Evolutionary conservation across 495 filamentous ascomycete species (phyloP), one percentile per base, ranked within the genome.

Genomic region (Parathielavia appendiculata): DNA sequence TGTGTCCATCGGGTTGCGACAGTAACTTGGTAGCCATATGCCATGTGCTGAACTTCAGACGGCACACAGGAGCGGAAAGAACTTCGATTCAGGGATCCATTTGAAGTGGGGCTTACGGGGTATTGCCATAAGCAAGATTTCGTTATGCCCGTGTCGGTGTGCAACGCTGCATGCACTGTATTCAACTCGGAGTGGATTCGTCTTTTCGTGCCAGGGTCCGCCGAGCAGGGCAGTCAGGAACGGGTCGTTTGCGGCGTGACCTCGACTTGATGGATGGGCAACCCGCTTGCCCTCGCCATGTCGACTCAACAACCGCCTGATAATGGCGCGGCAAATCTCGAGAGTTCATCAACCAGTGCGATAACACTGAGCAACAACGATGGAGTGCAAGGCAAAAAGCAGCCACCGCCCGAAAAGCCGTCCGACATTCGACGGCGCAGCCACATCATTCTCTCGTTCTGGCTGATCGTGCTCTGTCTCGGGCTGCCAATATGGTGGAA

Each of bases 401-500:
- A 71, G 50, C 90, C 91, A 14, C 86, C 91, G 48, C 86, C 90
- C 48, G 92, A 96, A 72, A 85, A 83, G 53, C 71, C 79, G 40
- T 83, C 86, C 58, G 84, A 85, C 51, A 75, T 89, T 20, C 81
- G 80, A 65, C 79, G 81, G 44, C 86, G 92, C 50, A 80, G 81
- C 52, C 77, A 74, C 54, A 87, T 97, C 46, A 86, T 98, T 63
- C 71, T 88, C 51, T 91, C 93, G 7, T 97, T 97, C 66, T 97
- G 93, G 95, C 76, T 82, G 19, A 84, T 96, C 16, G 90, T 95
- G 13, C 68, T 95, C 23, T 82, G 87, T 35, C 76, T 97, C 17
- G 95, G 93, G 17, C 73, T 97, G 59, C 93, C 93, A 62, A 86
- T 96, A 84, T 98, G 93, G 93, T 90, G 90, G 84, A 84, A 85